These are phyloP conservation scores for Avena atlantica DNA, from an alignment of 176 grass and related monocot genomes.

Conservation along the genomic window DNA sequence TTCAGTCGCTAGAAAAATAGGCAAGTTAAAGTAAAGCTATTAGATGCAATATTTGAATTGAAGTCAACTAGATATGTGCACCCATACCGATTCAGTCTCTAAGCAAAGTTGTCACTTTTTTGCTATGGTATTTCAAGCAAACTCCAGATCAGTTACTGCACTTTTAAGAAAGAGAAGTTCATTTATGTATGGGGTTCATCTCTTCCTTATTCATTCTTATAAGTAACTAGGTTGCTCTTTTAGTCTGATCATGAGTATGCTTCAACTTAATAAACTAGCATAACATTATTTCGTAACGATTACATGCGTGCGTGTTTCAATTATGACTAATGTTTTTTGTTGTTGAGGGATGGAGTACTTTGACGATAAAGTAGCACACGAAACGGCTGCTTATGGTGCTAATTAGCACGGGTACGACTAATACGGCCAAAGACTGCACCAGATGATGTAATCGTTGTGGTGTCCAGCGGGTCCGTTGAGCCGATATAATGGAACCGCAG, in stretches of 20 bases:
- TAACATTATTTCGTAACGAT: constrained; percentile 23
- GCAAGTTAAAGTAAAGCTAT: constrained; percentile 42
- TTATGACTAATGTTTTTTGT: constrained; percentile 33
- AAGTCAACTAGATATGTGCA: constrained; percentile 39
- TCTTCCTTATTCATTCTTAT: not conserved
- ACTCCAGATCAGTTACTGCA: not conserved
- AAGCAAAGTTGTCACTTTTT: constrained; percentile 33
- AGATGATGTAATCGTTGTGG: too few relatives aligned
- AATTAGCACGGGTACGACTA: too few relatives aligned
- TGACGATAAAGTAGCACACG: too few relatives aligned
- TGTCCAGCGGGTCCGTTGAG: too few relatives aligned
- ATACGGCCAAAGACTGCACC: too few relatives aligned
- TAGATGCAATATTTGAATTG: constrained; percentile 49
- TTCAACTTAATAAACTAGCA: constrained; percentile 5
- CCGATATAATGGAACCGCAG: too few relatives aligned
- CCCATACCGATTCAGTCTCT: not conserved
- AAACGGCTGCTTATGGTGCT: too few relatives aligned
- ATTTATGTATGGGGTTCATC: constrained; percentile 29
- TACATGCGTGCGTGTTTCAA: constrained; percentile 29
- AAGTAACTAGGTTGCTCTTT: not conserved
- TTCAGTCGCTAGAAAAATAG: constrained; percentile 22
- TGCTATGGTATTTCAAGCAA: constrained; percentile 31
- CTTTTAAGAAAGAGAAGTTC: constrained; percentile 1
- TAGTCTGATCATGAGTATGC: constrained; percentile 18
- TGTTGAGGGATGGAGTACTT: constrained; percentile 64